phyloP scores from a whole-genome alignment of 306 rosid species.

The Luffa aegyptiaca region DNA sequence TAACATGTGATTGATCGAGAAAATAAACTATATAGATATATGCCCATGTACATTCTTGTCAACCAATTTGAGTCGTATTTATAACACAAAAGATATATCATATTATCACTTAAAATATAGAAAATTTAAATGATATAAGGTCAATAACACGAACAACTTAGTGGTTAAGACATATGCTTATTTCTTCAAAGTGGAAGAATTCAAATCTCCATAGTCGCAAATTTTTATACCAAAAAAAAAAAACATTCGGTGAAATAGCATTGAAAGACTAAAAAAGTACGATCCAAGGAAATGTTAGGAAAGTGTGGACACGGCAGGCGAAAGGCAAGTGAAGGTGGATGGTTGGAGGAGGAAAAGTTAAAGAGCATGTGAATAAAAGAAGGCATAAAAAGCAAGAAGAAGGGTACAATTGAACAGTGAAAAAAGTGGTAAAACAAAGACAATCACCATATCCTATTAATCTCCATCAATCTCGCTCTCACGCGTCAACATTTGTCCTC shows the following conservation, averaged over 20 bases:
- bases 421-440: background rate
- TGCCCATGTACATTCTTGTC: too few relatives aligned
- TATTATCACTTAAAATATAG: too few relatives aligned
- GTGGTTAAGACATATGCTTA: too few relatives aligned
- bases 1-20: too few relatives aligned
- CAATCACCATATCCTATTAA: background rate
- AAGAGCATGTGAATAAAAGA: background rate
- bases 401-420: background rate
- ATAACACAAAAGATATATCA: too few relatives aligned
- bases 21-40: too few relatives aligned
- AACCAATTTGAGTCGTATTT: too few relatives aligned
- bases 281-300: background rate
- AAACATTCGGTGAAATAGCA: background rate
- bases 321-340: background rate
- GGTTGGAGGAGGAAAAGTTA: background rate
- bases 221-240: too few relatives aligned
- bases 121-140: too few relatives aligned
- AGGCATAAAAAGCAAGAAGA: background rate
- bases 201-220: too few relatives aligned
- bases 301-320: background rate
- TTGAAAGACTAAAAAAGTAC: background rate
- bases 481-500: background rate
- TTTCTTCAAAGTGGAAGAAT: too few relatives aligned
- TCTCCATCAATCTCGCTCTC: background rate
- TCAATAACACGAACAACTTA: too few relatives aligned